Base-by-base conservation (phyloP, 2,329 filamentous ascomycete genomes). In the Periconia sp. region DNA sequence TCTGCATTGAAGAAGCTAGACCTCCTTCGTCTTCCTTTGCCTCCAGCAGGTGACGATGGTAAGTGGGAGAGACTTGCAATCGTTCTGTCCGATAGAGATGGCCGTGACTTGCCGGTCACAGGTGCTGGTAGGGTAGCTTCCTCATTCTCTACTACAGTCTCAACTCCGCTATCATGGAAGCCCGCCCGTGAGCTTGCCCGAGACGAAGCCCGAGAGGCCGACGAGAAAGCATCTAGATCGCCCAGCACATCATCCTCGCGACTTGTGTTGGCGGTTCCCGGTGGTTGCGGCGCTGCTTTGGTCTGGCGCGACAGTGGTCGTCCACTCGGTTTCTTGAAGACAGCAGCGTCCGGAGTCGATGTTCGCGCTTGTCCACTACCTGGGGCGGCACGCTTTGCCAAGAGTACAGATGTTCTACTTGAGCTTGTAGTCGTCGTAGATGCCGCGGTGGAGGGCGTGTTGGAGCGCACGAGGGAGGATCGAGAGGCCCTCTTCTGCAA, bases 51-150 rank as follows among this genome's bases (percentile, higher is more conserved):
- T 1, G 91, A 94, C 0, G 88, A 84, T 0, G 91, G 88, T 21
- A 96, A 75, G 33, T 84, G 82, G 3, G 90, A 81, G 5, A 96
- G 74, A 0, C 89, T 95, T 66, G 95, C 89, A 29, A 95, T 85
- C 0, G 92, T 95, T 44, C 92, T 79, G 57, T 96, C 92, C 0
- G 87, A 84, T 4, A 96, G 76, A 0, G 89, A 92, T 11, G 73
- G 74, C 10, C 76, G 63, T 4, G 71, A 59, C 52, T 37, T 81
- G 76, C 39, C n/a, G n/a, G n/a, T n/a, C n/a, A n/a, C 62, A 41
- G 53, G 44, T 9, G 45, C 50, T 9, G 51, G 48, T 30, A 50
- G 52, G 5, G 39, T 38, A 1, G 43, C 36, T 43, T 59, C 32
- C 32, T 50, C 46, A 5, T 44, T 38, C 10, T 59, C 56, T 3